Percentiles rank a stretch among this genome's conserved stretches.
phyloP scores from a whole-genome alignment of 495 filamentous ascomycete genomes.

The Bathelium albidoporum region DNA sequence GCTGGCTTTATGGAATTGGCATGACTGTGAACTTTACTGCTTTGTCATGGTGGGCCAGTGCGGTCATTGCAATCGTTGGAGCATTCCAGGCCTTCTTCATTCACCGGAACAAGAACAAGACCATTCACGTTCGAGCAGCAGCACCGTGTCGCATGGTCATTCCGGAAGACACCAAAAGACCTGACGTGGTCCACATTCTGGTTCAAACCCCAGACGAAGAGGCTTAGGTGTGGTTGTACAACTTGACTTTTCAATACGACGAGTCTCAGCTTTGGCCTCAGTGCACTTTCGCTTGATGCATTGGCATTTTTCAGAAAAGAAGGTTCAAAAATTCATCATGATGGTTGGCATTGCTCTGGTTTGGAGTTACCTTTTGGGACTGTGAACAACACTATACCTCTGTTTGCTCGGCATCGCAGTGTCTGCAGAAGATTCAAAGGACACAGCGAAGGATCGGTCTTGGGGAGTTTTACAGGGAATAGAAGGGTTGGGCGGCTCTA shows the following conservation, averaged over 20 bases:
- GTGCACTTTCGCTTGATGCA: neutral
- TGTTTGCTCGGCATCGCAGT: neutral
- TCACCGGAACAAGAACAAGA: slow-evolving; percentile 34
- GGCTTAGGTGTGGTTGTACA: neutral
- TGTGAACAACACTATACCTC: neutral
- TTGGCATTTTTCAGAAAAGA: neutral
- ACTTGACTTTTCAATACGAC: neutral
- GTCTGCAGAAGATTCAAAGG: neutral
- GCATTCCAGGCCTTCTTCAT: slow-evolving; percentile 60
- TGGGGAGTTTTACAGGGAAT: neutral
- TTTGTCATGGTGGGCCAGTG: slow-evolving; percentile 69
- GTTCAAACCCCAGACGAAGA: slow-evolving; percentile 1
- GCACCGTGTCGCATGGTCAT: slow-evolving; percentile 11
- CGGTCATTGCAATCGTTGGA: slow-evolving; percentile 57
- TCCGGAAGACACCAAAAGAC: slow-evolving; percentile 2
- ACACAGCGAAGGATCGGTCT: neutral
- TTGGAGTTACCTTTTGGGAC: neutral
- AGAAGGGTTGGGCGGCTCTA: neutral
- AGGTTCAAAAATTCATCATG: neutral
- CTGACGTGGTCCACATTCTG: slow-evolving; percentile 10
- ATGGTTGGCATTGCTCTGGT: neutral
- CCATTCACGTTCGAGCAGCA: slow-evolving; percentile 5
- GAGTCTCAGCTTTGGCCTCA: neutral
- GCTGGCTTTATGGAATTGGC: slow-evolving; percentile 62
- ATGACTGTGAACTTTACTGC: slow-evolving; percentile 57